Evolutionary conservation across 2,329 filamentous ascomycete genomes (phyloP).

Genomic region (Fusarium denticulatum): DNA sequence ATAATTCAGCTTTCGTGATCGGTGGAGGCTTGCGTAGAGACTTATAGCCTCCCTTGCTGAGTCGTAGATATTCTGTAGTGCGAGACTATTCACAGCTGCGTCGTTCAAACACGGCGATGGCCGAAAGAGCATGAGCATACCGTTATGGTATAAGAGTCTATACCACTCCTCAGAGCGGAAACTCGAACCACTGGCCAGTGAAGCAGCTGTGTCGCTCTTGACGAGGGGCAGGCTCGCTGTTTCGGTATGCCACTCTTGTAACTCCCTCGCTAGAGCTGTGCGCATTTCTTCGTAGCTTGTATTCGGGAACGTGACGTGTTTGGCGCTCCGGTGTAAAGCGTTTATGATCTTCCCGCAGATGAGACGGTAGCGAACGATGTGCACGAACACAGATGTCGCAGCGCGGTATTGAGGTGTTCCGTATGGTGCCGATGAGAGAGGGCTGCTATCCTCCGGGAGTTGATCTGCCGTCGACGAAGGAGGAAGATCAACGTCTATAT

Average conservation of each 20-base stretch:
- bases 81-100: slow-evolving; percentile 37
- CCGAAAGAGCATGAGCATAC: slow-evolving; percentile 54
- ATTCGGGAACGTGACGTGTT: slow-evolving; percentile 14
- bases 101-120: slow-evolving; percentile 50
- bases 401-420: slow-evolving; percentile 40
- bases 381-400: slow-evolving; percentile 49
- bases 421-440: slow-evolving; percentile 27
- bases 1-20: slow-evolving; percentile 57
- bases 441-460: slow-evolving; percentile 20
- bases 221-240: slow-evolving; percentile 43
- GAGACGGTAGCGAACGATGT: slow-evolving; percentile 53
- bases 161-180: slow-evolving; percentile 56
- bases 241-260: slow-evolving; percentile 47
- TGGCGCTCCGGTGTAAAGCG: slow-evolving; percentile 46
- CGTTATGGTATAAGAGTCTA: slow-evolving; percentile 55
- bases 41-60: slow-evolving; percentile 53
- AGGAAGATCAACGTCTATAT: slow-evolving; percentile 52
- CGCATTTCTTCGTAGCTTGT: slow-evolving; percentile 28
- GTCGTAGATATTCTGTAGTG: slow-evolving; percentile 51
- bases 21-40: slow-evolving; percentile 56
- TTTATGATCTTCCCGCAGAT: slow-evolving; percentile 53
- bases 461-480: slow-evolving; percentile 26
- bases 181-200: slow-evolving; percentile 47
- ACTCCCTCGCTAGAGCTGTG: slow-evolving; percentile 41
- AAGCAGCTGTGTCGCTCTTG: slow-evolving; percentile 31